Evolutionary conservation across 2,329 filamentous ascomycete genomes (phyloP).

Genomic region (Curvularia sp.): DNA sequence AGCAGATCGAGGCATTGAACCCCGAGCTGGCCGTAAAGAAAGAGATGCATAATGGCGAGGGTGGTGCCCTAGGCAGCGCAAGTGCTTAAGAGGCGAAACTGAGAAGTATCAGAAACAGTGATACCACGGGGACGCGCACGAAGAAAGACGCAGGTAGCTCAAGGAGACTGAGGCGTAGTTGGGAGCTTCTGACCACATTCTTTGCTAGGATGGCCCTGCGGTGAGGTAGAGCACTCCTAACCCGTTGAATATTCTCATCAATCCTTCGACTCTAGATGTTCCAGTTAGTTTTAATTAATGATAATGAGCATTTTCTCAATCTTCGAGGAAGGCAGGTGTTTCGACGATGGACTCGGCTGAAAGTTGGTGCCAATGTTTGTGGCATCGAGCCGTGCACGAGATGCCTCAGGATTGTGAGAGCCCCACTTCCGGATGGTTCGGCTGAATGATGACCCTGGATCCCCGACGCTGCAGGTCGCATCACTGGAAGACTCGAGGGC

Average conservation of each 20-base stretch:
- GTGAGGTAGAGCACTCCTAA: slow-evolving; percentile 5
- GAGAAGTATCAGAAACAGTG: slow-evolving; percentile 1
- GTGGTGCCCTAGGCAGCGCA: slow-evolving; percentile 1
- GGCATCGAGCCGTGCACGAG: neutral
- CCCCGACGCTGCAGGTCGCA: neutral
- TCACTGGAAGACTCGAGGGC: neutral
- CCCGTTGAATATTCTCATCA: neutral
- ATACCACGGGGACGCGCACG: slow-evolving; percentile 9
- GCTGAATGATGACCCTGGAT: neutral
- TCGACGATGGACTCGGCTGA: no score
- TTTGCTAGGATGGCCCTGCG: neutral
- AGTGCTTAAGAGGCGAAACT: slow-evolving; percentile 11
- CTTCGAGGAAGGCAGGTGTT: neutral
- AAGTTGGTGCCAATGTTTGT: neutral
- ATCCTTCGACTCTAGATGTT: neutral
- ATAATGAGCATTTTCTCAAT: neutral
- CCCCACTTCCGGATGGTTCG: neutral
- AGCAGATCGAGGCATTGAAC: slow-evolving; percentile 32
- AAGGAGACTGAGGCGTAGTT: slow-evolving; percentile 8
- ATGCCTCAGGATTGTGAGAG: neutral
- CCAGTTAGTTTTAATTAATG: neutral
- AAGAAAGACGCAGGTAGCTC: slow-evolving; percentile 17
- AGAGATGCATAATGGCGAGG: slow-evolving; percentile 3
- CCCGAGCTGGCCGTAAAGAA: slow-evolving; percentile 28
- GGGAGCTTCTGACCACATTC: neutral